Base-by-base conservation (phyloP, 371 early-diverging fungal genomes). In the Funneliformis caledonium region DNA sequence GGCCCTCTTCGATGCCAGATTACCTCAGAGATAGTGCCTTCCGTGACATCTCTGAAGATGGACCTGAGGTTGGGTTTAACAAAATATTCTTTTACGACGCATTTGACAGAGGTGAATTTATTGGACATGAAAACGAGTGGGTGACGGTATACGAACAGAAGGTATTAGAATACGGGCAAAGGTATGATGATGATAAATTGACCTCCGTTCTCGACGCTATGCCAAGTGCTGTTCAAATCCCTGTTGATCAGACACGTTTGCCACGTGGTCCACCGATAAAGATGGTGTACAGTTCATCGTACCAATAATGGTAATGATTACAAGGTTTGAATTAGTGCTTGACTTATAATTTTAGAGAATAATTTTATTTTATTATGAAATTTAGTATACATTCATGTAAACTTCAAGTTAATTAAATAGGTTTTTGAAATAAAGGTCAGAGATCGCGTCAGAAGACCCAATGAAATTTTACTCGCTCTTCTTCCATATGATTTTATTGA, bases 271-370 rank as follows among this genome's bases (percentile, higher is more conserved):
- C 59, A 61, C 76, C 45, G 47, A 45, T 26, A n/a, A 76, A n/a
- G 22, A 76, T 76, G 62, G 47, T 61, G 61, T 26, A 76, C 61
- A n/a, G 31, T 42, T 76, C 37, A n/a, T 11, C 76, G 62, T 31
- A 43, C 43, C 42, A 60, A 61, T 43, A 61, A 26, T 76, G 76
- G 61, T 1, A 45, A 26, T 11, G 76, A 76, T 43, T 62, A 76
- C 76, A 76, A 76, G 61, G 62, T 76, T 76, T 76, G 76, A 76
- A 76, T 62, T 19, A 42, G 61, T 61, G 52, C 12, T 73, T 7
- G 56, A 50, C 1, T 4, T 52, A 16, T 52, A 56, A 19, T 56
- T 56, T 56, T 19, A 6, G 56, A 56, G 56, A 52, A 52, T 52
- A 16, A 52, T 50, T 50, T 50, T 50, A 72, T 48, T 48, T 42